phyloP scores from a whole-genome alignment of 2,329 filamentous ascomycete genomes.

The Botrytis byssoidea region DNA sequence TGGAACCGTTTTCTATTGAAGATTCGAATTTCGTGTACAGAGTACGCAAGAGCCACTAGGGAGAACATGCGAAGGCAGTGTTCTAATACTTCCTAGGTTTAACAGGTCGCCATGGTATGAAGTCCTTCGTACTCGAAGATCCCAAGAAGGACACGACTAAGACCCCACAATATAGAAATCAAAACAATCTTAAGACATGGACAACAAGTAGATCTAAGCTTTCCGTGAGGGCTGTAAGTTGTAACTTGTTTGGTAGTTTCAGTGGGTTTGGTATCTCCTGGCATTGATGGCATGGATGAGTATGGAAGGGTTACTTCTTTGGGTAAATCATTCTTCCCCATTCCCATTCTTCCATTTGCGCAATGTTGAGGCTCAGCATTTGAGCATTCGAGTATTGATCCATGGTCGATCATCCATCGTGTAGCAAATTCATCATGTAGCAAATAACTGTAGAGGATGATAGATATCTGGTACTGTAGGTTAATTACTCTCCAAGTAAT shows the following conservation, averaged over 20 bases:
- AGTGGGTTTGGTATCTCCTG: not conserved
- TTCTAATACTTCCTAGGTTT: not conserved
- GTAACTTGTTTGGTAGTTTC: not conserved
- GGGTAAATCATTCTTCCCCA: not conserved
- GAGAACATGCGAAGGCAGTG: constrained; percentile 13
- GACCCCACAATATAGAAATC: not conserved
- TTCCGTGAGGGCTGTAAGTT: not conserved
- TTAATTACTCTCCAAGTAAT: not conserved
- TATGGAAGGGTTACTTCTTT: not conserved
- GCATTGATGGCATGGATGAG: not conserved
- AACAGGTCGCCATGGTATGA: not conserved
- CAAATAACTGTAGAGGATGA: not conserved
- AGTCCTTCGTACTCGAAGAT: not conserved
- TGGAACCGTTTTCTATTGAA: constrained; percentile 4
- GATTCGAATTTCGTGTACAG: not conserved
- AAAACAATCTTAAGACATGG: constrained; percentile 9
- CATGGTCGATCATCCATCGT: not conserved
- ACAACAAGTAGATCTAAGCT: constrained; percentile 10
- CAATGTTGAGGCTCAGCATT: constrained; percentile 10
- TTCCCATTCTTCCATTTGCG: not conserved
- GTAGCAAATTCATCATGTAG: not conserved
- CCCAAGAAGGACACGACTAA: constrained; percentile 4
- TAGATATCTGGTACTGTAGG: not conserved
- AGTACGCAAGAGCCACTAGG: constrained; percentile 14
- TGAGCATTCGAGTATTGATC: not conserved